These are phyloP conservation scores for Aureobasidium sp. DNA, from an alignment of 2,329 filamentous ascomycete species.

Conservation along the genomic window DNA sequence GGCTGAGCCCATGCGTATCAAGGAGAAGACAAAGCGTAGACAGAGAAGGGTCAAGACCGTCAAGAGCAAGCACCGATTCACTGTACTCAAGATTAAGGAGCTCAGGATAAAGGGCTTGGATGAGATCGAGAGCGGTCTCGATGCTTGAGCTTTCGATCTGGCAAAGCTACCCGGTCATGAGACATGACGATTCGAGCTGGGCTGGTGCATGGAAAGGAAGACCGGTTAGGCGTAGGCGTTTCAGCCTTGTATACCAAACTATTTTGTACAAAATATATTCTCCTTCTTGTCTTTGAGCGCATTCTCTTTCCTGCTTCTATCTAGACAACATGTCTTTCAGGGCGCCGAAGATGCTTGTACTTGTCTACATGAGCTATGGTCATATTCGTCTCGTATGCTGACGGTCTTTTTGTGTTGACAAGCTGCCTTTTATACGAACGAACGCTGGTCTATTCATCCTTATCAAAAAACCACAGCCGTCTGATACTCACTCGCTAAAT, in stretches of 20 bases:
- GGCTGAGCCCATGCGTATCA: constrained; percentile 50
- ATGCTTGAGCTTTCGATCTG: not conserved
- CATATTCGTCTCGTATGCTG: not conserved
- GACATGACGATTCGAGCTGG: not conserved
- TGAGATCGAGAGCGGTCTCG: constrained; percentile 35
- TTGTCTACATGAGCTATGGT: not conserved
- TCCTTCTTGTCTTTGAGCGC: not conserved
- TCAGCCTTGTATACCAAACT: not conserved
- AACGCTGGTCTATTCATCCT: not conserved
- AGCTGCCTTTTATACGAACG: not conserved
- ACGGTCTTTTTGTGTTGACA: not conserved
- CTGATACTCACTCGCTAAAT: too few relatives aligned
- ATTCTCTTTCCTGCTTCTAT: not conserved
- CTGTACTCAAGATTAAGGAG: constrained; percentile 76
- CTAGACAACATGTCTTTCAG: not conserved
- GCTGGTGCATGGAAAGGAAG: not conserved
- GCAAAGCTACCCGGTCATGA: not conserved
- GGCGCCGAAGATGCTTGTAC: not conserved
- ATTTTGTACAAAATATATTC: constrained; percentile 3
- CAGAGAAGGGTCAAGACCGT: constrained; percentile 60
- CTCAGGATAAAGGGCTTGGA: constrained; percentile 56
- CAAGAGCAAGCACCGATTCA: constrained; percentile 85
- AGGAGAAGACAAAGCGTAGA: constrained; percentile 56
- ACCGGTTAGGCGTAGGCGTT: not conserved
- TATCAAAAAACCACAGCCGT: too few relatives aligned